Evolutionary conservation across 257 asterid species (phyloP).

Genomic region (Solanum etuberosum): DNA sequence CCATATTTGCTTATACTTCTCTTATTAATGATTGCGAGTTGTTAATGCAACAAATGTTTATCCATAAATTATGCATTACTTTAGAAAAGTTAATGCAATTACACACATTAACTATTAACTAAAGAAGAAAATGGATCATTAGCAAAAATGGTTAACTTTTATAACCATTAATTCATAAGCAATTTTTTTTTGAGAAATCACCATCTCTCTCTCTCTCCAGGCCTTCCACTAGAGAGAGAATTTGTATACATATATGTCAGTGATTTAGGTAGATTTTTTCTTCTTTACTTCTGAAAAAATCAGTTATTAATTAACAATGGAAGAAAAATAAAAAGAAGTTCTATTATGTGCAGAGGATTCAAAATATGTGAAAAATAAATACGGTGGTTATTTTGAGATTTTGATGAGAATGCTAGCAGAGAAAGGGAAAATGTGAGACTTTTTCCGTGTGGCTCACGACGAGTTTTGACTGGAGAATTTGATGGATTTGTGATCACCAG

Average conservation of each 20-base stretch:
- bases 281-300: neutral
- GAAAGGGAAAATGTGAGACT: slow-evolving; percentile 68
- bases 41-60: no score
- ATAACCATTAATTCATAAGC: neutral
- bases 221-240: slow-evolving; percentile 5
- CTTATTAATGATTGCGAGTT: no score
- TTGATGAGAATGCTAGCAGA: slow-evolving; percentile 69
- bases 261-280: no score
- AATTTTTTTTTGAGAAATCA: neutral
- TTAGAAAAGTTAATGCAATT: no score
- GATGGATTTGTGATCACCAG: slow-evolving; percentile 84
- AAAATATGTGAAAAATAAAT: slow-evolving; percentile 70
- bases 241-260: neutral
- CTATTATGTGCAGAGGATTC: slow-evolving; percentile 86
- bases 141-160: no score
- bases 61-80: no score
- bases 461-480: slow-evolving; percentile 51
- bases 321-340: slow-evolving; percentile 49
- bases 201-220: slow-evolving; percentile 10
- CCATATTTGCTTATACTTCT: no score
- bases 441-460: slow-evolving; percentile 50
- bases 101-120: no score
- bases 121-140: no score
- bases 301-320: slow-evolving; percentile 24
- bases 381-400: slow-evolving; percentile 79